phyloP scores from a whole-genome alignment of 2,329 filamentous ascomycete species.

The Proliferodiscus dingleyae region DNA sequence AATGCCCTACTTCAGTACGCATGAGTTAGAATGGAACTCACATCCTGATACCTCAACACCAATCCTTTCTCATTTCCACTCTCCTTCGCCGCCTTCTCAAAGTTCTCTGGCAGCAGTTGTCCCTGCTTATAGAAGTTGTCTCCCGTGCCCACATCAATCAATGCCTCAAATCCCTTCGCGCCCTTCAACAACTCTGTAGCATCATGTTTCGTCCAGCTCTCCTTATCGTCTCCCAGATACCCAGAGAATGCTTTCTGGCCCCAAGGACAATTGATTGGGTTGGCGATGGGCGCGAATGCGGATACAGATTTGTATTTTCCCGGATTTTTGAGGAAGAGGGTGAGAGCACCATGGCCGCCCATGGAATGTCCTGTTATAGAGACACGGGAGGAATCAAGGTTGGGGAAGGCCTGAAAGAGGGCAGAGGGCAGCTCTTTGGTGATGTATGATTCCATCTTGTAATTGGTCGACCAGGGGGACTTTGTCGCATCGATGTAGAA shows the following conservation, averaged over 20 bases:
- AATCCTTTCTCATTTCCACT: constrained; percentile 66
- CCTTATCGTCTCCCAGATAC: constrained; percentile 75
- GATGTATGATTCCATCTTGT: constrained; percentile 94
- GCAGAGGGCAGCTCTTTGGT: constrained; percentile 77
- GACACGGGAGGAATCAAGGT: constrained; percentile 66
- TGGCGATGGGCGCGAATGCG: constrained; percentile 85
- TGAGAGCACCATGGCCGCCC: constrained; percentile 94
- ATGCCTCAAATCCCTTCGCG: constrained; percentile 59
- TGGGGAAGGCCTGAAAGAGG: constrained; percentile 67
- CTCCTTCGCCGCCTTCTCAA: constrained; percentile 73
- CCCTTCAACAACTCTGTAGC: constrained; percentile 81
- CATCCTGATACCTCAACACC: constrained; percentile 75
- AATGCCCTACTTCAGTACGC: constrained; percentile 5
- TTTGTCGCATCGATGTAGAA: constrained; percentile 90
- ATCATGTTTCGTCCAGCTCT: constrained; percentile 84
- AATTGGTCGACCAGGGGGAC: constrained; percentile 69
- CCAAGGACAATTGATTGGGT: constrained; percentile 84
- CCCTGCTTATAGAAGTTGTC: constrained; percentile 96
- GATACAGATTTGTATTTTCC: constrained; percentile 84
- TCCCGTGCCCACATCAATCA: constrained; percentile 89
- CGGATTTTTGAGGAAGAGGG: constrained; percentile 86
- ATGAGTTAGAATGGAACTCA: constrained; percentile 32
- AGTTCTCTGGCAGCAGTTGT: constrained; percentile 91
- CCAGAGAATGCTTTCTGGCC: constrained; percentile 91
- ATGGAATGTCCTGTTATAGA: constrained; percentile 93